These are phyloP conservation scores for Backusella tuberculispora DNA, from an alignment of 192 early-diverging fungal species.

Conservation along the genomic window DNA sequence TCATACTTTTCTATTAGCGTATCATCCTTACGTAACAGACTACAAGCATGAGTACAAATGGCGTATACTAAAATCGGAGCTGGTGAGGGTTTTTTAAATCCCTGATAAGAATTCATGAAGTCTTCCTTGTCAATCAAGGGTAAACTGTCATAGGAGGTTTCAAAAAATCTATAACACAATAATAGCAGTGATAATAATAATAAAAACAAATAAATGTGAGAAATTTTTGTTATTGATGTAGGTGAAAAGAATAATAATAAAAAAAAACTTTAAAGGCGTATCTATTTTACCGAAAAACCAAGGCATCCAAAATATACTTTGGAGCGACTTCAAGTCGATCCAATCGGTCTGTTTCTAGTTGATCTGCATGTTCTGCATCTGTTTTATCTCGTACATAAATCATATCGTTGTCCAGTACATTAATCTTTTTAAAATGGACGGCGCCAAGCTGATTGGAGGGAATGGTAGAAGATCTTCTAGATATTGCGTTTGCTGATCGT, in stretches of 20 bases:
- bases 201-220: conserved; percentile 1
- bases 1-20: conserved; percentile 13
- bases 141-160: conserved; percentile 19
- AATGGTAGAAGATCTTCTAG: background rate
- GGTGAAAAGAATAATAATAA: background rate
- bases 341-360: background rate
- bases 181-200: background rate
- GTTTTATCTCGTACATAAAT: conserved; percentile 29
- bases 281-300: conserved; percentile 12
- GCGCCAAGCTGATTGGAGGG: background rate
- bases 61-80: conserved; percentile 31
- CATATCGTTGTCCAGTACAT: conserved; percentile 31
- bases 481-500: conserved; percentile 5
- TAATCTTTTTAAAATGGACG: conserved; percentile 21
- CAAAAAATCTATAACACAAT: conserved; percentile 28
- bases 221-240: background rate
- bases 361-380: conserved; percentile 12
- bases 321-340: background rate
- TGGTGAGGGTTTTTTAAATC: background rate
- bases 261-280: background rate
- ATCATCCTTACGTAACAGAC: conserved; percentile 16
- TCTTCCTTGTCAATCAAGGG: conserved; percentile 29
- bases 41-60: conserved; percentile 23
- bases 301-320: conserved; percentile 2
- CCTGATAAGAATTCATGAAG: conserved; percentile 24